Conservation (phyloP, 257 asterid species). For the Thymus mandschuricus region DNA sequence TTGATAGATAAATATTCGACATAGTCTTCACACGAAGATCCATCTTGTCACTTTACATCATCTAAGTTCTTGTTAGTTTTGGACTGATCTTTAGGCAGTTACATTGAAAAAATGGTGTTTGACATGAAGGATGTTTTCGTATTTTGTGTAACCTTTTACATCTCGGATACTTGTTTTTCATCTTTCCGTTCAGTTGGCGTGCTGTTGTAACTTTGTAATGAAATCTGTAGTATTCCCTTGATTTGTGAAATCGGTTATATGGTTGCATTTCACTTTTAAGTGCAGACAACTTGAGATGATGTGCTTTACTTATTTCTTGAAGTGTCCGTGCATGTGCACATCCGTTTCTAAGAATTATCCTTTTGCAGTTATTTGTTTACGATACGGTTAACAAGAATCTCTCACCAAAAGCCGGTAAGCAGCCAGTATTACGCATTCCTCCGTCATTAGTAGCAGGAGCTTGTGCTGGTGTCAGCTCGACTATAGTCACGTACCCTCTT, state of each 20-base stretch:
- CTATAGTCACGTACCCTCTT: constrained; percentile 88
- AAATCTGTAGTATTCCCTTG: background rate
- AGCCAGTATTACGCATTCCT: constrained; percentile 65
- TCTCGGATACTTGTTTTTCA: background rate
- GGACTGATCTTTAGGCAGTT: background rate
- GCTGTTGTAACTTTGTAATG: background rate
- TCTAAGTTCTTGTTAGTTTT: constrained; percentile 6
- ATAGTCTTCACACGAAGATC: background rate
- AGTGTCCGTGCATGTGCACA: background rate
- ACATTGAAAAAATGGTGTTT: background rate
- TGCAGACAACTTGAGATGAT: background rate
- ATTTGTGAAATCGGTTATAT: background rate
- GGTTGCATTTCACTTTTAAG: background rate
- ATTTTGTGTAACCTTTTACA: background rate
- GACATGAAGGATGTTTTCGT: too few relatives aligned
- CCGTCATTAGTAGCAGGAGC: constrained; percentile 94
- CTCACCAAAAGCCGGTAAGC: constrained; percentile 70
- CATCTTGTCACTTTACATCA: too few relatives aligned
- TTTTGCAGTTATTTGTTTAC: constrained; percentile 71
- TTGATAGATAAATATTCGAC: background rate
- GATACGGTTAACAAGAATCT: constrained; percentile 87
- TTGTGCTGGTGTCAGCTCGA: constrained; percentile 95
- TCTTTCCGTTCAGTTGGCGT: background rate
- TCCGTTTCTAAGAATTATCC: background rate
- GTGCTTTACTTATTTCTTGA: background rate